Conservation (phyloP, 2,329 filamentous ascomycete genomes). For the Nannizziopsis arthrosporioides region DNA sequence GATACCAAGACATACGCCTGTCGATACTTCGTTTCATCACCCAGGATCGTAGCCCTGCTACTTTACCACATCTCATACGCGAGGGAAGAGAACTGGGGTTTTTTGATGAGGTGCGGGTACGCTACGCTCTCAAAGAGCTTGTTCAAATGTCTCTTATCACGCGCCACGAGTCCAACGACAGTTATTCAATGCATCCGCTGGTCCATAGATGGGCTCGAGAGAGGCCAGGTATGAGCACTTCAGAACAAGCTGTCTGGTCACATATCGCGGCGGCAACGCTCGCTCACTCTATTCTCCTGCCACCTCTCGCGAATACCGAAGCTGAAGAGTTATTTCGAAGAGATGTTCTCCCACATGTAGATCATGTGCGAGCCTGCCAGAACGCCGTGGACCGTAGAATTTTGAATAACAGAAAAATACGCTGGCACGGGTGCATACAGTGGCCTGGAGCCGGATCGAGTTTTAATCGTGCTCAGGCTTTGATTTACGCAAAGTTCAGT, state of each 20-base stretch:
- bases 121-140: slow-evolving; percentile 14
- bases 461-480: slow-evolving; percentile 2
- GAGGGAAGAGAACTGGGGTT: background rate
- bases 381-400: background rate
- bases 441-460: slow-evolving; percentile 2
- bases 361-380: slow-evolving; percentile 13
- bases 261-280: background rate
- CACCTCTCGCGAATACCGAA: slow-evolving; percentile 7
- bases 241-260: slow-evolving; percentile 15
- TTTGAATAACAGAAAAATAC: background rate
- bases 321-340: slow-evolving; percentile 17
- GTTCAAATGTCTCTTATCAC: slow-evolving; percentile 14
- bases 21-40: background rate
- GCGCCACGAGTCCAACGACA: slow-evolving; percentile 17
- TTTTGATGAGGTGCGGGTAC: slow-evolving; percentile 12
- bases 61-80: background rate
- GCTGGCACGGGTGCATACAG: background rate
- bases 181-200: slow-evolving; percentile 24
- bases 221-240: slow-evolving; percentile 16
- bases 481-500: slow-evolving; percentile 9
- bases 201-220: slow-evolving; percentile 25
- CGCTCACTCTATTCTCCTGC: slow-evolving; percentile 1
- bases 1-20: background rate
- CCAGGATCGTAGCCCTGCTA: background rate
- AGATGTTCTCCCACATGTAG: slow-evolving; percentile 19